Evolutionary conservation across 352 stramenopile species (phyloP).

Genomic region (Discostella stelligera): DNA sequence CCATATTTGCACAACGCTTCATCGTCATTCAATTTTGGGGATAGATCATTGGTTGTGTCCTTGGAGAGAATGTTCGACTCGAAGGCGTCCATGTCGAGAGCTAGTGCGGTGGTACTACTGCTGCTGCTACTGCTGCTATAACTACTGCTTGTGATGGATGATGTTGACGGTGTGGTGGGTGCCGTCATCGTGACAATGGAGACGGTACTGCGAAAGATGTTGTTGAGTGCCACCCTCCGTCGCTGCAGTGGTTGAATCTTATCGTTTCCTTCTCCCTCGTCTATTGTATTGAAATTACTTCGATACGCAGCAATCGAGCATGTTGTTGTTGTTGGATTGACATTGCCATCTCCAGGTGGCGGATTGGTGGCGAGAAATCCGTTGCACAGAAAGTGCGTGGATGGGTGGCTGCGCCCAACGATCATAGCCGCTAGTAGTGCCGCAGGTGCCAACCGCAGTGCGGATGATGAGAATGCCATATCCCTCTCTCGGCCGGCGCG

Average conservation of each 20-base stretch:
- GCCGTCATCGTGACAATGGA: background rate
- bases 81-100: constrained; percentile 38
- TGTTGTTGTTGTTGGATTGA: too few species aligned
- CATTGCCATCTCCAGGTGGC: too few species aligned
- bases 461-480: too few species aligned
- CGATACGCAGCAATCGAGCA: too few species aligned
- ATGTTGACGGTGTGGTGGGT: background rate
- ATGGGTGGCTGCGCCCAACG: too few species aligned
- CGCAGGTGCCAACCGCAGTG: too few species aligned
- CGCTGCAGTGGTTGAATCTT: background rate
- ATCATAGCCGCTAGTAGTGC: too few species aligned
- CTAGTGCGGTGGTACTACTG: background rate
- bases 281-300: background rate
- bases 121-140: background rate
- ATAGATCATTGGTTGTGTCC: background rate
- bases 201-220: background rate
- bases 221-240: constrained; percentile 13
- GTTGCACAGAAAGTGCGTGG: too few species aligned
- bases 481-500: too few species aligned
- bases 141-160: background rate
- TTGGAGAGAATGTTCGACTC: constrained; percentile 15
- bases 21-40: constrained; percentile 46
- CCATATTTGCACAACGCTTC: constrained; percentile 59
- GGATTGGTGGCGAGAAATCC: too few species aligned
- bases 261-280: background rate